A percentile compares a stretch with the other conserved stretches of the same genome.
These are phyloP conservation scores for Diaporthe ampelina DNA, from an alignment of 2,329 filamentous ascomycete genomes.

Conservation along the genomic window DNA sequence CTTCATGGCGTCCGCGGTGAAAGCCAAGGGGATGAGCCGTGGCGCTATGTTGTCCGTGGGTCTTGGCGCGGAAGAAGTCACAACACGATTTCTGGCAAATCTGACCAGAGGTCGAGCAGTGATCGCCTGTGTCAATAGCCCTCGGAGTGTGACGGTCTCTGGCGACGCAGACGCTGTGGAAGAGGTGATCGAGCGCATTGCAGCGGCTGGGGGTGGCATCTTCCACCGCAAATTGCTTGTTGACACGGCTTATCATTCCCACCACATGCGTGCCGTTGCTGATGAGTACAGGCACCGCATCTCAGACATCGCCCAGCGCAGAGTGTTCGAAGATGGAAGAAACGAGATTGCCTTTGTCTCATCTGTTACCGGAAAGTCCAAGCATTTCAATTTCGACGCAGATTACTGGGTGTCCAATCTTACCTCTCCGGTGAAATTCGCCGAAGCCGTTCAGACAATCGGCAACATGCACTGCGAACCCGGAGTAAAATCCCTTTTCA, in stretches of 20 bases:
- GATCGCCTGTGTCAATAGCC: conserved; percentile 67
- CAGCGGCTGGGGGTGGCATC: conserved; percentile 26
- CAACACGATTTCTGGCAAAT: conserved; percentile 22
- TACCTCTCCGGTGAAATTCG: conserved; percentile 11
- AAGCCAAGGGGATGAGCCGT: neutral
- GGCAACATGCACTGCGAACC: neutral
- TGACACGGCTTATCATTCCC: conserved; percentile 41
- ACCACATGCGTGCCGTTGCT: conserved; percentile 36
- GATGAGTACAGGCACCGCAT: conserved; percentile 9
- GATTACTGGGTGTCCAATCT: conserved; percentile 35
- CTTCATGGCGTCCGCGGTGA: conserved; percentile 10
- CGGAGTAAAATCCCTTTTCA: conserved; percentile 30
- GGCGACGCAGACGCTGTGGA: conserved; percentile 52
- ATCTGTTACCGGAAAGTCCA: conserved; percentile 3
- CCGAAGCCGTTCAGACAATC: neutral
- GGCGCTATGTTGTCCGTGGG: conserved; percentile 44
- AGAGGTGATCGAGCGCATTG: neutral
- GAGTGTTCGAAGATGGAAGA: conserved; percentile 37
- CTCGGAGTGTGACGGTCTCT: conserved; percentile 63
- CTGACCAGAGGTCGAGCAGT: conserved; percentile 46
- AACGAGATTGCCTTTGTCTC: neutral
- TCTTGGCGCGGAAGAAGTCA: conserved; percentile 7
- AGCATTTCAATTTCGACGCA: conserved; percentile 4
- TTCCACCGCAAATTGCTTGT: conserved; percentile 23
- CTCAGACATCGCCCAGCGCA: neutral